Percentiles rank a stretch among this genome's conserved stretches.
phyloP scores from a whole-genome alignment of 2,329 filamentous ascomycete genomes.

The Colletotrichum cordylinicola region DNA sequence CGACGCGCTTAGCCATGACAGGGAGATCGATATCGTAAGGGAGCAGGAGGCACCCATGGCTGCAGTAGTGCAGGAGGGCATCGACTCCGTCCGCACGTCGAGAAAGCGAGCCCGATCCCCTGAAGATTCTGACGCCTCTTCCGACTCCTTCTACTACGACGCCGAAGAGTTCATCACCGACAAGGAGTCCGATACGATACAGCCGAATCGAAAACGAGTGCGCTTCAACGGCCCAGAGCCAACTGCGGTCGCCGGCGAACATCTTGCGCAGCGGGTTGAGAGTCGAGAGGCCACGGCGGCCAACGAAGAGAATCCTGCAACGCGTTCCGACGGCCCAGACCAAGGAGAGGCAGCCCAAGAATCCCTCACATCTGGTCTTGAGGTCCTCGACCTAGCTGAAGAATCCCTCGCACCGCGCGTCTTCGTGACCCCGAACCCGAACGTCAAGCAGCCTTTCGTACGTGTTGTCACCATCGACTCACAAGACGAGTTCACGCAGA shows the following conservation, averaged over 20 bases:
- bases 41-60: rapidly evolving
- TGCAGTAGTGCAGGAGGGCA: rapidly evolving
- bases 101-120: not conserved
- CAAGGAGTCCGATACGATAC: not conserved
- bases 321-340: not conserved
- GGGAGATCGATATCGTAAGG: not conserved
- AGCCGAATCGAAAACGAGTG: not conserved
- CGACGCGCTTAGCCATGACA: not conserved
- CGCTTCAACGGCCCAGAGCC: not conserved
- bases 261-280: not conserved
- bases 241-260: not conserved
- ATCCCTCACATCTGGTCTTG: not conserved
- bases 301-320: no score
- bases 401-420: not conserved
- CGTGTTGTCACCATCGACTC: not conserved
- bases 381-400: not conserved
- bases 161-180: not conserved
- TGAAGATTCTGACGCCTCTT: not conserved
- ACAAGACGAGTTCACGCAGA: not conserved
- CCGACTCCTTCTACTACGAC: not conserved
- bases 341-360: not conserved
- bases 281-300: not conserved
- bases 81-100: not conserved
- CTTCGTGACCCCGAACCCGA: not conserved
- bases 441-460: not conserved